Evolutionary conservation across 345 rosid species (phyloP).

Genomic region (Zanthoxylum bungeanum): DNA sequence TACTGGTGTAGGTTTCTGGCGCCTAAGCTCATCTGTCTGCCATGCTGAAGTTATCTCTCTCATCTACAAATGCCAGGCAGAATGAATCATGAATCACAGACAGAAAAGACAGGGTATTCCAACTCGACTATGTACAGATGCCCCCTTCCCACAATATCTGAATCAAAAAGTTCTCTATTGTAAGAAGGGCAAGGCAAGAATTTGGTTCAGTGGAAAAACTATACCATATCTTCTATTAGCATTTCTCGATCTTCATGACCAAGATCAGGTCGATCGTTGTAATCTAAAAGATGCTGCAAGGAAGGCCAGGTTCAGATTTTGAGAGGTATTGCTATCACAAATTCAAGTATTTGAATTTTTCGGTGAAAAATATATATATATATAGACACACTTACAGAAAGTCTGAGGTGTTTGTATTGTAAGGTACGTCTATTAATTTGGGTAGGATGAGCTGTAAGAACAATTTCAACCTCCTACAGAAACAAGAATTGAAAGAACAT

Average conservation of each 20-base stretch:
- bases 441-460: constrained; percentile 98
- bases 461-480: constrained; percentile 89
- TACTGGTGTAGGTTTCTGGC: constrained; percentile 88
- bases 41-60: constrained; percentile 89
- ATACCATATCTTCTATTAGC: constrained; percentile 94
- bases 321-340: constrained; percentile 3
- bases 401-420: constrained; percentile 92
- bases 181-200: background rate
- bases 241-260: constrained; percentile 89
- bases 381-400: constrained; percentile 62
- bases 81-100: constrained; percentile 8
- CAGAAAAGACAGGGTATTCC: background rate
- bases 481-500: constrained; percentile 14
- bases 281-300: constrained; percentile 85
- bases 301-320: constrained; percentile 15
- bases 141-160: background rate
- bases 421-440: constrained; percentile 93
- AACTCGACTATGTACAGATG: background rate
- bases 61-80: constrained; percentile 42
- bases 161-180: background rate
- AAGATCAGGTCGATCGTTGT: constrained; percentile 83
- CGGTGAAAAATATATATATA: constrained; percentile 5
- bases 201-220: constrained; percentile 4
- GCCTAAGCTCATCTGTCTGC: constrained; percentile 98
- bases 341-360: background rate